Base-by-base conservation (phyloP, 441 rosid species). In the Geranium incanum region DNA sequence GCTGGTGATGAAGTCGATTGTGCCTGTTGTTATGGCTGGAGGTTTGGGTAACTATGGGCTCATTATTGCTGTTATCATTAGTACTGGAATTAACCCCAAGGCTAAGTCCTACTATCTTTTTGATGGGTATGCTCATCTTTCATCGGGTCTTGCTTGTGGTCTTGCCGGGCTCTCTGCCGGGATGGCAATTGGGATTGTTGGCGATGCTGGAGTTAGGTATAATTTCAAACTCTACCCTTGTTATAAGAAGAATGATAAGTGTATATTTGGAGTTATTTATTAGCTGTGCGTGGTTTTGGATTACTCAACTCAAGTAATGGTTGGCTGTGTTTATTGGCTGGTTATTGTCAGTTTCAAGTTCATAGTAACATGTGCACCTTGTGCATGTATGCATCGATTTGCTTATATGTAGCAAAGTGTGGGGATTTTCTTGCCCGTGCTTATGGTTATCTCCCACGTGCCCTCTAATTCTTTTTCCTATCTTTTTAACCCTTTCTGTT, bases 1-100 rank as follows among this genome's bases (percentile, higher is more conserved):
- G 78, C 70, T 85, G 77, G 91, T 87, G 48, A 87, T 87, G 91
- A 87, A 85, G 75, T 87, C 87, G 55, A 87, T 85, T 57, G 91
- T 87, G 4, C 89, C 91, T 0, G 89, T 87, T 41, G 91, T 87
- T 66, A 85, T 87, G 89, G 91, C 89, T 21, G 91, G 91, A 59
- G 89, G 84, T 38, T 80, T 87, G 50, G 91, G 91, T 73, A 87
- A 85, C 16, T 87, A 87, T 71, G 91, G 33, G 33, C 33, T 28
- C 33, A 28, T 28, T 28, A 28, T 28, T 28, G 33, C 33, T 2
- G 33, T 28, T 28, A 28, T 28, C 33, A 28, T 28, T 28, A 28
- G 33, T 28, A 28, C 33, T 28, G 33, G 33, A 2, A 28, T 28
- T 28, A 28, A 28, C 33, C 33, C 33, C 1, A 28, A 28, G 33